Conservation (phyloP, 1,139 yeast species). For the Tardiomyces digboiensis region DNA sequence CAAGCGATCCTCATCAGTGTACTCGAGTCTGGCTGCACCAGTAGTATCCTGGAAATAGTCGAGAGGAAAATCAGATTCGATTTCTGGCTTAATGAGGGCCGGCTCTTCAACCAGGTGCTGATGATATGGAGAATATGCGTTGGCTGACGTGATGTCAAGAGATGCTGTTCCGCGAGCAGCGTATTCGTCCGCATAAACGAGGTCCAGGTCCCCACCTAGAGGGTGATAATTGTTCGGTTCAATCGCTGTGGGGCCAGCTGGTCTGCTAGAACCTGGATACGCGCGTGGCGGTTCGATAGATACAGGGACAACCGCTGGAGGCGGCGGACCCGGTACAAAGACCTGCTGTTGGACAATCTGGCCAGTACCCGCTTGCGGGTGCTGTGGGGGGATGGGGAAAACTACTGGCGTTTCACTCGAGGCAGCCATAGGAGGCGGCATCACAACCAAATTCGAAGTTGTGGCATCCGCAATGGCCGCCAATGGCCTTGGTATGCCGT, state of each 20-base stretch:
- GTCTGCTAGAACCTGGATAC: no score
- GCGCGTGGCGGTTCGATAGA: neutral
- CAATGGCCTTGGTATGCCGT: conserved; percentile 21
- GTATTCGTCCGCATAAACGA: neutral
- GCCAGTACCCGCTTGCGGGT: neutral
- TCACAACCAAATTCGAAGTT: conserved; percentile 8
- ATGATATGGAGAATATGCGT: neutral
- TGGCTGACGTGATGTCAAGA: neutral
- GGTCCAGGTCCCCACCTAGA: conserved; percentile 6
- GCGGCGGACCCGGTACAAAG: neutral
- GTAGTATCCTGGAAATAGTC: conserved; percentile 14
- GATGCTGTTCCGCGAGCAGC: neutral
- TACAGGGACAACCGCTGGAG: neutral
- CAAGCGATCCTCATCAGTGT: neutral
- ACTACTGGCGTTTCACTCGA: neutral
- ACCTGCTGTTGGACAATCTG: neutral
- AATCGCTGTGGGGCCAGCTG: neutral
- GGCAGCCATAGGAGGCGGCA: conserved; percentile 1
- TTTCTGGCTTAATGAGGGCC: conserved; percentile 10
- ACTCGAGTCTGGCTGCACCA: neutral
- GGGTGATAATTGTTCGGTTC: conserved; percentile 1
- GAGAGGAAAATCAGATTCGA: conserved; percentile 21
- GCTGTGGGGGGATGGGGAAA: neutral
- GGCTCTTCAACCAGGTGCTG: conserved; percentile 2
- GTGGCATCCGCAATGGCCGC: conserved; percentile 27